Base-by-base conservation (phyloP, 2,329 filamentous ascomycete species). In the Emergomyces pasteurianus region DNA sequence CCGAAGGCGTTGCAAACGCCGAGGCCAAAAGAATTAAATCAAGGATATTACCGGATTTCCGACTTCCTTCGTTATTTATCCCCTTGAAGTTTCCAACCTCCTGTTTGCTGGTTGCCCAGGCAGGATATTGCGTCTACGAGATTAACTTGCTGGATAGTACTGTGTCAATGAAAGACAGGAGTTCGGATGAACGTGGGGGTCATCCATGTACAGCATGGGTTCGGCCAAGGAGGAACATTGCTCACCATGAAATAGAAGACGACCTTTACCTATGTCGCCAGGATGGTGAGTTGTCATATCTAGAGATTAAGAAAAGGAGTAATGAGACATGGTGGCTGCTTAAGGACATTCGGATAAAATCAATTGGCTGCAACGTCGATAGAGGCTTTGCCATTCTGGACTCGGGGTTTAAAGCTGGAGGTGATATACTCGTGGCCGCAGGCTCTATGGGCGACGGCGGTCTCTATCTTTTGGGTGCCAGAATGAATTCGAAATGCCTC, bases 211-310 rank as follows among this genome's bases (percentile, higher is more conserved):
- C 87, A 3, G 84, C 88, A 28, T 99, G 92, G 92, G 85, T 90
- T 34, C 83, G 89, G 62, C 88, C 91, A 1, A 81, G 84, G 62
- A 85, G 92, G 8, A 81, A 85, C 28, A 81, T 81, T 62, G 74
- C 78, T 14, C 87, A 86, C 65, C 82, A 82, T 58, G 77, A 81
- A 59, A 80, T 78, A 21, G 84, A 86, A 42, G 94, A 97, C 69
- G 85, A 87, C 62, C 85, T 97, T 56, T 96, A 94, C 69, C 77
- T 99, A 18, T 89, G 88, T 12, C 85, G 92, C 60, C 92, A 97
- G 74, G 92, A 97, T 70, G 94, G 94, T 2, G 78, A 86, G 56
- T 81, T 96, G 10, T 82, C 86, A 59, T 89, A 87, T 65, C 74
- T 92, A 4, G 86, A 90, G 65, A 84, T 90, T 62, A 82, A 83